Evolutionary conservation across 73 alveolate genomes (phyloP).

Genomic region (Tetrahymena thermophila): DNA sequence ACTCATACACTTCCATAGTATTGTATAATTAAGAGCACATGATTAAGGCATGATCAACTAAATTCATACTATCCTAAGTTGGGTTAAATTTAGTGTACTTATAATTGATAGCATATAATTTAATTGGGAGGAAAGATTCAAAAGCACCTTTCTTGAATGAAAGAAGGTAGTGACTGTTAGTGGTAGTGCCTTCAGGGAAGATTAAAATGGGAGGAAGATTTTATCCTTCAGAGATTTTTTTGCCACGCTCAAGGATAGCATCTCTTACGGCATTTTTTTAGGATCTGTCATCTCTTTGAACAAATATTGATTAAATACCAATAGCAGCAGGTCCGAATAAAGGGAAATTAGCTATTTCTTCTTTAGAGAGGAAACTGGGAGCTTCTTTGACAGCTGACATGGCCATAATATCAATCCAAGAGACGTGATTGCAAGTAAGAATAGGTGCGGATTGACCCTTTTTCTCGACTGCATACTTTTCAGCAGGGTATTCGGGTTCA

Average conservation of each 20-base stretch:
- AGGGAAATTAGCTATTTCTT: conserved; percentile 49
- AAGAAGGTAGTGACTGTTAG: conserved; percentile 68
- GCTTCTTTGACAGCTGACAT: conserved; percentile 30
- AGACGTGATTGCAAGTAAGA: conserved; percentile 61
- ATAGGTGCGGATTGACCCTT: conserved; percentile 11
- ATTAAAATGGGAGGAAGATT: conserved; percentile 59
- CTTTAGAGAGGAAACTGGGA: conserved; percentile 61
- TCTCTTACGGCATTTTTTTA: conserved; percentile 41
- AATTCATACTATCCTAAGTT: conserved; percentile 3
- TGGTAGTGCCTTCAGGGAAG: conserved; percentile 95
- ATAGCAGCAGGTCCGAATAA: conserved; percentile 64
- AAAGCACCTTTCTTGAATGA: conserved; percentile 91
- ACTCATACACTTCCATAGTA: conserved; percentile 15
- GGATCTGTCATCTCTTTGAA: conserved; percentile 60
- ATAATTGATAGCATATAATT: conserved; percentile 66
- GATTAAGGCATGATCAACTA: neutral
- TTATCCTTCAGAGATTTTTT: conserved; percentile 49
- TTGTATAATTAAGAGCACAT: neutral
- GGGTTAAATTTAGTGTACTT: conserved; percentile 21
- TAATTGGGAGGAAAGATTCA: conserved; percentile 59
- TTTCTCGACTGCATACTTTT: neutral
- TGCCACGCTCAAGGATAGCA: conserved; percentile 53
- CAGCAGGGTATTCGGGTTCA: conserved; percentile 11
- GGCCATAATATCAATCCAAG: conserved; percentile 61
- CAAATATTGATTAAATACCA: conserved; percentile 65